Base-by-base conservation (phyloP, 495 filamentous ascomycete genomes). In the Umbilicaria muhlenbergii region DNA sequence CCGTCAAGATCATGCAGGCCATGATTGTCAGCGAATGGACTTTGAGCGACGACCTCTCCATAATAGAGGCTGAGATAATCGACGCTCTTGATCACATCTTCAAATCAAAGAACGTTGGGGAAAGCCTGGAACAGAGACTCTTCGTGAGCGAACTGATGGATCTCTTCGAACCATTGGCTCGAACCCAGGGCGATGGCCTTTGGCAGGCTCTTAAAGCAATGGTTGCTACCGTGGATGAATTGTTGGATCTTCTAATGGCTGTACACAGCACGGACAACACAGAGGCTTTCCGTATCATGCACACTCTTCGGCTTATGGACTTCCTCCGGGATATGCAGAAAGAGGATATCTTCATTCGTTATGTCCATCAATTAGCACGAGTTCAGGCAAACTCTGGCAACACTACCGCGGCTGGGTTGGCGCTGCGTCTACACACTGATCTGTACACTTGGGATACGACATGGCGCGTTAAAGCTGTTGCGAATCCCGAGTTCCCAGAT, bases 1-100 rank as follows among this genome's bases (percentile, higher is more conserved):
- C 91, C 11, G 84, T 96, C 21, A 83, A 89, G 62, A 82, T 96
- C 28, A 62, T 99, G 34, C 85, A 94, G 55, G 92, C 84, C 11
- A 96, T 99, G 92, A 94, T 96, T 43, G 77, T 96, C 47, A 92
- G 87, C 58, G 89, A 96, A 63, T 99, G 91, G 91, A 89, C 82
- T n/a, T 63, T 96, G 43, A 94, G 85, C 52, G 79, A 94, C 55
- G 88, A 96, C 53, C 65, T 99, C 16, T 83, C 78, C 11, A 79
- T 92, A 45, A 81, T 99, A 42, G 88, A 96, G 58, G 88, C 86
- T 4, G 92, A 94, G 62, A 86, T 95, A 68, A 93, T 99, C 53
- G 89, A 94, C 51, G 92, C 83, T 50, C 65, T 99, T 41, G 92
- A 96, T 52, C 68, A 71, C n/a, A 71, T 94, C 16, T 95, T 94